These are phyloP conservation scores for Xylaria multiplex DNA, from an alignment of 2,329 filamentous ascomycete species.

Conservation along the genomic window DNA sequence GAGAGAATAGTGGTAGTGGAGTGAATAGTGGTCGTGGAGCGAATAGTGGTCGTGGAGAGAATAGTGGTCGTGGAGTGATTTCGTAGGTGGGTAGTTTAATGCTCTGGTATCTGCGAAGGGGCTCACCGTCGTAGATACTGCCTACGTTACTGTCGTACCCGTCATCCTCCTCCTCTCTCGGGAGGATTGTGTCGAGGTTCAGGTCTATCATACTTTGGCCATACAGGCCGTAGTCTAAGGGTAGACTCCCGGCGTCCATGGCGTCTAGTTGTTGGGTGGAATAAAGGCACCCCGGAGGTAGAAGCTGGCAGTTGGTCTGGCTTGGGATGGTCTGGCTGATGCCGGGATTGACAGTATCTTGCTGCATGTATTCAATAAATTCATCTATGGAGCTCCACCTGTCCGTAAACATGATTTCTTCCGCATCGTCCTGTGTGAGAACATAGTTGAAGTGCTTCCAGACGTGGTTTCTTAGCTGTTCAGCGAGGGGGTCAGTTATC, in stretches of 20 bases:
- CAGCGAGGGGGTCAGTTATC: neutral
- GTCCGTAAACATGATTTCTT: neutral
- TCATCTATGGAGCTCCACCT: constrained; percentile 9
- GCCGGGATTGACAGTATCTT: neutral
- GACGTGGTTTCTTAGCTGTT: neutral
- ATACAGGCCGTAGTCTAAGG: neutral
- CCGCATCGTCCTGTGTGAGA: neutral
- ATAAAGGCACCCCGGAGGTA: neutral
- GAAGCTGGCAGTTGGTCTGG: neutral
- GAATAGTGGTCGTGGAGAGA: neutral
- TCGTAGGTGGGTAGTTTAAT: neutral
- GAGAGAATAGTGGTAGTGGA: neutral
- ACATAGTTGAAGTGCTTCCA: neutral
- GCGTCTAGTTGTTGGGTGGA: neutral
- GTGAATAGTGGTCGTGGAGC: too few species aligned
- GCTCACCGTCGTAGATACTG: neutral
- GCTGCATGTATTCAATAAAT: constrained; percentile 13
- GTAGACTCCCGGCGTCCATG: neutral
- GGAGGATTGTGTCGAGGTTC: neutral
- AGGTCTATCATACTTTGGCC: neutral
- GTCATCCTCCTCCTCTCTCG: neutral
- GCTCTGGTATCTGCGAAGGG: neutral
- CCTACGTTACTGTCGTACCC: neutral
- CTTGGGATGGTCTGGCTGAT: neutral
- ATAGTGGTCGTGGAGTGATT: neutral